Evolutionary conservation across 2,329 filamentous ascomycete species (phyloP).

Genomic region (Clonostachys rhizophaga): DNA sequence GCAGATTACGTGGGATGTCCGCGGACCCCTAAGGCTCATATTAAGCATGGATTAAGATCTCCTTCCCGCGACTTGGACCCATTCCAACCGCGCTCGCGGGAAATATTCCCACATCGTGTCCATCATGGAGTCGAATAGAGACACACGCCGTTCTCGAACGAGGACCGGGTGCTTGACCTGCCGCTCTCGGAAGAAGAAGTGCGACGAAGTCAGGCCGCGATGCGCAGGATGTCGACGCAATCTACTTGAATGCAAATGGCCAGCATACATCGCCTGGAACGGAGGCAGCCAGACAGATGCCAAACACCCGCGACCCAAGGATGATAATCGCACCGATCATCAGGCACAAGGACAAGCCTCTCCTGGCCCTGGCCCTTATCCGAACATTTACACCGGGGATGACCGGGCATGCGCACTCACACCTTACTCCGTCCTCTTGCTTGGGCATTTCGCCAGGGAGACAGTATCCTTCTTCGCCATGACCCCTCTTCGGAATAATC

Average conservation of each 20-base stretch:
- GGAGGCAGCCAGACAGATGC: no score
- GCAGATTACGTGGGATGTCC: no score
- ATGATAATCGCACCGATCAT: no score
- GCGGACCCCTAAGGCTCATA: no score
- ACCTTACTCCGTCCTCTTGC: not conserved
- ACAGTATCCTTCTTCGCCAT: constrained; percentile 3
- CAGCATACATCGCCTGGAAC: constrained; percentile 5
- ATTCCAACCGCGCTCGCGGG: no score
- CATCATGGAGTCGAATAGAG: not conserved
- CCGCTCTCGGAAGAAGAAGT: constrained; percentile 34
- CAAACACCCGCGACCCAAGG: no score
- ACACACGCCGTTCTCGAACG: not conserved
- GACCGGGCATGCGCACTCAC: constrained; percentile 1
- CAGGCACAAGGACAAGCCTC: no score
- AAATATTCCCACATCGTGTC: no score
- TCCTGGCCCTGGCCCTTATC: not conserved
- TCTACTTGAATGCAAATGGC: constrained; percentile 48
- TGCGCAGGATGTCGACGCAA: constrained; percentile 49
- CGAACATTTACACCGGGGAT: not conserved
- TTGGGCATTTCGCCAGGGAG: constrained; percentile 1
- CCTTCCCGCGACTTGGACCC: no score
- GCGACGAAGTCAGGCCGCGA: constrained; percentile 41
- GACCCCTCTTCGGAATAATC: constrained; percentile 1
- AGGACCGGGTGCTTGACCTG: constrained; percentile 29
- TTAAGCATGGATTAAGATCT: no score